Evolutionary conservation across 768 basidiomycete species (phyloP).

Genomic region (Leucosporidium creatinivorum): DNA sequence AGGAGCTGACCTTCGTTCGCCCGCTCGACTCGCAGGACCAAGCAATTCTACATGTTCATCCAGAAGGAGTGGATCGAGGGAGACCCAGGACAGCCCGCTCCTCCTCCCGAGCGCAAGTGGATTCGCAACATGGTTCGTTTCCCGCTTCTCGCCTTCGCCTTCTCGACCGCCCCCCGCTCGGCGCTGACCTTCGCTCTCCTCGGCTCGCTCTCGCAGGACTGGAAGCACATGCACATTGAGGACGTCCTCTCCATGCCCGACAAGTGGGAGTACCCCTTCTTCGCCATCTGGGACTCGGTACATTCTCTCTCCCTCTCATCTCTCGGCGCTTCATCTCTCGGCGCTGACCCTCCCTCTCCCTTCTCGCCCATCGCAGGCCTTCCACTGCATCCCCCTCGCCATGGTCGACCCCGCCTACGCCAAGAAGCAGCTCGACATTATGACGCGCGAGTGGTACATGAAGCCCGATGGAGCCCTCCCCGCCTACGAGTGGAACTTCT

Average conservation of each 20-base stretch:
- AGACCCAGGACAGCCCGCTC: constrained; percentile 88
- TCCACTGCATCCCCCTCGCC: constrained; percentile 96
- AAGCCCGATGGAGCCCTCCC: constrained; percentile 98
- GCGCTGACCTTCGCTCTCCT: neutral
- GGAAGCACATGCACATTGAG: constrained; percentile 90
- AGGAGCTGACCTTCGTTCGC: neutral
- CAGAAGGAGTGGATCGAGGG: constrained; percentile 95
- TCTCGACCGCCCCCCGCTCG: neutral
- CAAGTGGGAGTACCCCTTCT: constrained; percentile 99
- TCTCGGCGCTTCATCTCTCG: no score
- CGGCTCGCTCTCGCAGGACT: constrained; percentile 55
- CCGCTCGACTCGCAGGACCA: constrained; percentile 49
- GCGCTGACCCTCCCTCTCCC: neutral
- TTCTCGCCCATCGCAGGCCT: constrained; percentile 79
- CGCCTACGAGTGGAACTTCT: constrained; percentile 96
- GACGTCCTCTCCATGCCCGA: constrained; percentile 99
- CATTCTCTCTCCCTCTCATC: neutral
- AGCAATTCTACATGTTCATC: constrained; percentile 93
- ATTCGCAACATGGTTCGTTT: constrained; percentile 67
- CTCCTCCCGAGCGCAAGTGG: constrained; percentile 77
- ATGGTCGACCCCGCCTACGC: constrained; percentile 91
- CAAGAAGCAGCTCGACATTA: constrained; percentile 91
- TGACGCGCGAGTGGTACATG: constrained; percentile 96
- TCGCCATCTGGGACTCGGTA: constrained; percentile 58
- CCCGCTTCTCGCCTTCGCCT: neutral